These are phyloP conservation scores for Teratosphaeria gauchensis DNA, from an alignment of 2,329 filamentous ascomycete genomes.

Conservation along the genomic window DNA sequence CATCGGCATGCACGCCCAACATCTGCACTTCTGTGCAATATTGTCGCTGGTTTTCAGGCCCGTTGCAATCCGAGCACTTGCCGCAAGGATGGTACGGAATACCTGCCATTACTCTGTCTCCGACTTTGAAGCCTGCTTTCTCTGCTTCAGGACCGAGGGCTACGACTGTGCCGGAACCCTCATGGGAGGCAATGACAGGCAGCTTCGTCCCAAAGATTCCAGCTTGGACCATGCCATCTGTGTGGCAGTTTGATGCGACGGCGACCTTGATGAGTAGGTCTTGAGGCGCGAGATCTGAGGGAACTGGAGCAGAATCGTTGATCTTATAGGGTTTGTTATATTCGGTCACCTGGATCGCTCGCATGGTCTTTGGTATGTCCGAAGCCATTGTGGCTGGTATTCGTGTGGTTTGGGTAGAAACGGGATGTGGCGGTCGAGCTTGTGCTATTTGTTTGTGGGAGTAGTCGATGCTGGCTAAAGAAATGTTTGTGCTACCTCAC, in stretches of 20 bases:
- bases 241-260: conserved; percentile 54
- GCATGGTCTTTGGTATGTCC: conserved; percentile 36
- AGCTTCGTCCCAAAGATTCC: conserved; percentile 41
- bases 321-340: conserved; percentile 48
- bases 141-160: conserved; percentile 30
- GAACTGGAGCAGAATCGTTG: conserved; percentile 37
- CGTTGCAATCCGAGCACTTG: conserved; percentile 43
- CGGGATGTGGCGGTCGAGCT: not conserved
- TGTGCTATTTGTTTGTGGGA: not conserved
- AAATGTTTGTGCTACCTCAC: not conserved
- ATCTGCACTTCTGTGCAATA: conserved; percentile 41
- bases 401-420: not conserved
- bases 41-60: conserved; percentile 40
- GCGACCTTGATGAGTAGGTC: conserved; percentile 54
- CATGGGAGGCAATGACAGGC: conserved; percentile 47
- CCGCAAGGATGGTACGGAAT: conserved; percentile 46
- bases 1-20: conserved; percentile 43
- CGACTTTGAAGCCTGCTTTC: conserved; percentile 32
- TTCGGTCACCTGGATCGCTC: conserved; percentile 40
- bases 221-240: conserved; percentile 46
- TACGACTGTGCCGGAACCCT: conserved; percentile 48
- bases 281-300: conserved; percentile 35
- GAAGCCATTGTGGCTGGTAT: not conserved
- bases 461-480: not conserved
- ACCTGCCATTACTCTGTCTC: conserved; percentile 49